Evolutionary conservation across 345 rosid genomes (phyloP), one percentile per base, ranked within the genome.

Genomic region (Eutrema japonicum): DNA sequence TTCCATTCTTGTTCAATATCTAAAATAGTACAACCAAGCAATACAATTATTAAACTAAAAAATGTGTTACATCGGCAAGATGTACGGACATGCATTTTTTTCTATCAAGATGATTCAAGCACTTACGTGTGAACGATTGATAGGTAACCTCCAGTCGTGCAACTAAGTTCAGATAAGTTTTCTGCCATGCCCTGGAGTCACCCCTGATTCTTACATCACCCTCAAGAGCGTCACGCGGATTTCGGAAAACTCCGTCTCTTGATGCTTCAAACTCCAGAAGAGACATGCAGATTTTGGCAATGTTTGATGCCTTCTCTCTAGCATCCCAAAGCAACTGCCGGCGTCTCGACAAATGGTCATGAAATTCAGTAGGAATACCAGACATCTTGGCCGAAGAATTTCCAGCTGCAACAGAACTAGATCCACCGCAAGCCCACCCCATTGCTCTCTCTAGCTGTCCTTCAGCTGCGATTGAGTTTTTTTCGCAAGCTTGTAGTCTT

Each of bases 381-480:
- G 95, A 86, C 66, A 78, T 76, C 86, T 86, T 93, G 73, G 83
- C 66, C 42, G 93, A 79, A 45, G 83, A 71, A 74, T 77, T 84
- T 81, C 85, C 96, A 54, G 77, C 48, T 42, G 79, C 64, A 72
- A 70, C 72, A 58, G 95, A 83, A 72, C 81, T 85, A 77, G 91
- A 81, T 42, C 91, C 96, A 63, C 96, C 96, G 52, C 98, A 93
- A 77, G 98, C 96, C 98, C 96, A 93, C 55, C 87, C 88, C 96
- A 93, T 88, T 70, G 98, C 95, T 80, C 98, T 87, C 84, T 90
- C 98, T 35, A 93, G 88, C 81, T 93, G 90, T 67, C 91, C 95
- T 85, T 90, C 95, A 16, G 95, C 96, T 30, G 83, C 75, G 45
- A 82, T 38, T 76, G 95, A 90, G 77, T 77, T 85, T 71, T 82